Evolutionary conservation across 2,329 filamentous ascomycete species (phyloP), one percentile per base, ranked within the genome.

Genomic region (Botrytis sinoallii): DNA sequence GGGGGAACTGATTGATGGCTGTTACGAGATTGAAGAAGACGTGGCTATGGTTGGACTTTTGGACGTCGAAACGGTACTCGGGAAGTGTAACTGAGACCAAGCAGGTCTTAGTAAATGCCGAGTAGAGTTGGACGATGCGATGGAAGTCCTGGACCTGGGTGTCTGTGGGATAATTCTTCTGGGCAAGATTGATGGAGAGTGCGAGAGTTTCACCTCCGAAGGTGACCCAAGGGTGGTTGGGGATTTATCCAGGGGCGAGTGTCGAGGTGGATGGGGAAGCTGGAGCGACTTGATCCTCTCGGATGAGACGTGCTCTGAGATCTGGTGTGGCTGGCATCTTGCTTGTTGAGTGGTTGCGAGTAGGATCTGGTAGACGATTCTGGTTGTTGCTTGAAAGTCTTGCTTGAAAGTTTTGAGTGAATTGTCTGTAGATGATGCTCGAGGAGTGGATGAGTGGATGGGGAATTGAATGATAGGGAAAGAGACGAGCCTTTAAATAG

Each of bases 91-190:
- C 48, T 3, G 48, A 42, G 66, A 68, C 18, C 25, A 68, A 25
- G 35, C 66, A 68, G 48, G 35, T 68, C 35, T 68, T 68, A 18
- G 66, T 68, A n/a, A 42, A 68, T 4, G 22, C 5, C 29, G 66
- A 29, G 48, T 68, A 57, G 35, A 68, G 48, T 7, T 29, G 0
- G 6, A 68, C 66, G 35, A 57, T 8, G 25, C 4, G 6, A 35
- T 42, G 35, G 16, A 68, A 68, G 8, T 57, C n/a, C 10, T 22
- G 0, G 10, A 68, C 40, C 9, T 57, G 48, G 25, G 25, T 68
- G 6, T n/a, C 35, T 9, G n/a, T 52, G 9, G 25, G 35, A 10
- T 7, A 25, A 12, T 12, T 38, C 2, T 20, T 10, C 35, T 68
- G 46, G 1, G 25, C 38, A n/a, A 68, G 48, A n/a, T 68, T 10